Conservation (phyloP, 2,329 filamentous ascomycete species). For the Colletotrichum spaethianum region DNA sequence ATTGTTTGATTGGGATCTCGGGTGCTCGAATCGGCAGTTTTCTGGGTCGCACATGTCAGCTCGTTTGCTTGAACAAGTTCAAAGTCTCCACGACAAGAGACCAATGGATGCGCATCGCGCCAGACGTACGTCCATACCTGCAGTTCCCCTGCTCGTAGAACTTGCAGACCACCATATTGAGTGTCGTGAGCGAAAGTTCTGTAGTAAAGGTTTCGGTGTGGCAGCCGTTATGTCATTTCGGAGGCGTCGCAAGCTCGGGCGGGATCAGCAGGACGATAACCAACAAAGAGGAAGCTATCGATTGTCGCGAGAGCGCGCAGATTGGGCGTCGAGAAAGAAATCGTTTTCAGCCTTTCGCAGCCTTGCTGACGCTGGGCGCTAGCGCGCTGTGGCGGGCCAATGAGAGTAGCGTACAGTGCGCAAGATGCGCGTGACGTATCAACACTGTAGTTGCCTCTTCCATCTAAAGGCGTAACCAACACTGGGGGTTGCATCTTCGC, state of each 20-base stretch:
- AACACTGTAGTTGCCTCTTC: neutral
- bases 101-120: neutral
- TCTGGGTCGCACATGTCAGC: constrained; percentile 52
- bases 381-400: constrained; percentile 19
- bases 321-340: constrained; percentile 29
- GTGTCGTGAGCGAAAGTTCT: neutral
- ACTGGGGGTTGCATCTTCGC: neutral
- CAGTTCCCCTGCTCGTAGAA: constrained; percentile 67
- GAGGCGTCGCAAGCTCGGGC: neutral
- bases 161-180: constrained; percentile 60
- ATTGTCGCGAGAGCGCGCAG: neutral
- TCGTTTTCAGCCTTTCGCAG: constrained; percentile 36
- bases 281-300: neutral
- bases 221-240: constrained; percentile 31
- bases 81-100: neutral
- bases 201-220: neutral
- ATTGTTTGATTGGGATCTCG: constrained; percentile 47
- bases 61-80: neutral
- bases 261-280: neutral
- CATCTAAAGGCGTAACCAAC: neutral
- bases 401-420: neutral
- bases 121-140: constrained; percentile 64
- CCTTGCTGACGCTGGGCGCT: constrained; percentile 23
- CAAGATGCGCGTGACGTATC: accelerated
- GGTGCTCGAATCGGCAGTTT: constrained; percentile 70